Conservation (phyloP, 441 rosid species). For the Adansonia rubrostipa region DNA sequence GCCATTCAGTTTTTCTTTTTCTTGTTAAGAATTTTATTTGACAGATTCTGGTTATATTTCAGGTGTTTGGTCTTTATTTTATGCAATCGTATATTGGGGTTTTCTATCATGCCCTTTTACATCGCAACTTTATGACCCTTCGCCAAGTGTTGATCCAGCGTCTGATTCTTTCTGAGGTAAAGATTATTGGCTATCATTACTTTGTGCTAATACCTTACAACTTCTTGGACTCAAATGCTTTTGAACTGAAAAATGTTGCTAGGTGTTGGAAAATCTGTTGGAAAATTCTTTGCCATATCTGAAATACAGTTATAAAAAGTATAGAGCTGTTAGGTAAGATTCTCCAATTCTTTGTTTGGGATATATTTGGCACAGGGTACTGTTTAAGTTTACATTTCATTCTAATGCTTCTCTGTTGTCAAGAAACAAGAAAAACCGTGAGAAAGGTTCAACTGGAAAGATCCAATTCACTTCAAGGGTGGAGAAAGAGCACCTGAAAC, state of each 20-base stretch:
- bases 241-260: constrained; percentile 29
- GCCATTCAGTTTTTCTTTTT: constrained; percentile 21
- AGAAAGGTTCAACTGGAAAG: constrained; percentile 59
- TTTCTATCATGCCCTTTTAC: constrained; percentile 89
- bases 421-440: constrained; percentile 69
- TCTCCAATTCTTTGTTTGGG: constrained; percentile 13
- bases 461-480: constrained; percentile 70
- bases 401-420: constrained; percentile 29
- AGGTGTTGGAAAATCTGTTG: constrained; percentile 85
- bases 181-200: constrained; percentile 10
- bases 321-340: constrained; percentile 65
- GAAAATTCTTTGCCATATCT: constrained; percentile 82
- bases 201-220: background rate
- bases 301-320: constrained; percentile 81
- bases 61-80: constrained; percentile 96
- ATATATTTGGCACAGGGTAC: background rate
- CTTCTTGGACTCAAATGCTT: constrained; percentile 21
- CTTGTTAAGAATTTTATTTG: constrained; percentile 7
- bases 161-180: constrained; percentile 79
- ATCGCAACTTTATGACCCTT: constrained; percentile 83
- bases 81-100: constrained; percentile 95
- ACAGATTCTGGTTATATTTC: constrained; percentile 39
- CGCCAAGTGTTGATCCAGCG: constrained; percentile 85
- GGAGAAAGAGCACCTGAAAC: constrained; percentile 92
- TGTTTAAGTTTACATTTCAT: constrained; percentile 6